Evolutionary conservation across 495 filamentous ascomycete species (phyloP).

Genomic region (Staphylotrichum longicolle): DNA sequence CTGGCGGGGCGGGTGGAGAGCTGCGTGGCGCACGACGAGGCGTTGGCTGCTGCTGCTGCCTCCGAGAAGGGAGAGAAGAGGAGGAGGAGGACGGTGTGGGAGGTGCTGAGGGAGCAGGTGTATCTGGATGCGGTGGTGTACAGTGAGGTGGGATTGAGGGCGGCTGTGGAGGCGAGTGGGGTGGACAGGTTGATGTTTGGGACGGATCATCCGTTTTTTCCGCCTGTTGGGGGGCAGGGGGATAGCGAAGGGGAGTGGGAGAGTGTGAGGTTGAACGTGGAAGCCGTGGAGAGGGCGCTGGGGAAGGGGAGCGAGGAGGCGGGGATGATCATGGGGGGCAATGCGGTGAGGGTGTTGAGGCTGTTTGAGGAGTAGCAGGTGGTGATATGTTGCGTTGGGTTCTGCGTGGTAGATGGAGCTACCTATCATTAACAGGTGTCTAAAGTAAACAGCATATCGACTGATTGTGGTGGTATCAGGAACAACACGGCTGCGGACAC

Average conservation of each 20-base stretch:
- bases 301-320: conserved; percentile 50
- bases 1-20: conserved; percentile 86
- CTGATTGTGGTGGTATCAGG: too few species aligned
- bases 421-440: too few species aligned
- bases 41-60: conserved; percentile 48
- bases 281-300: conserved; percentile 64
- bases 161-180: conserved; percentile 65
- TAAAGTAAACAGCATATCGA: too few species aligned
- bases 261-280: conserved; percentile 76
- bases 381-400: not conserved
- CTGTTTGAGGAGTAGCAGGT: conserved; percentile 42
- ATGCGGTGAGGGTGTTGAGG: conserved; percentile 64
- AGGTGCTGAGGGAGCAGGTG: conserved; percentile 80
- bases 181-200: conserved; percentile 75
- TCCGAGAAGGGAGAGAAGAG: conserved; percentile 31
- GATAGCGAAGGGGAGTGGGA: conserved; percentile 62
- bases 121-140: conserved; percentile 91
- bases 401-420: too few species aligned
- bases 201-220: conserved; percentile 95
- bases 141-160: conserved; percentile 67
- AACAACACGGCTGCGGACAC: too few species aligned
- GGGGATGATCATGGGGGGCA: conserved; percentile 61
- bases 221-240: conserved; percentile 61
- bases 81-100: conserved; percentile 62
- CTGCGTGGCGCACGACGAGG: conserved; percentile 79